These are phyloP conservation scores for Diaporthe sp. DNA, from an alignment of 2,329 filamentous ascomycete species.

Conservation along the genomic window DNA sequence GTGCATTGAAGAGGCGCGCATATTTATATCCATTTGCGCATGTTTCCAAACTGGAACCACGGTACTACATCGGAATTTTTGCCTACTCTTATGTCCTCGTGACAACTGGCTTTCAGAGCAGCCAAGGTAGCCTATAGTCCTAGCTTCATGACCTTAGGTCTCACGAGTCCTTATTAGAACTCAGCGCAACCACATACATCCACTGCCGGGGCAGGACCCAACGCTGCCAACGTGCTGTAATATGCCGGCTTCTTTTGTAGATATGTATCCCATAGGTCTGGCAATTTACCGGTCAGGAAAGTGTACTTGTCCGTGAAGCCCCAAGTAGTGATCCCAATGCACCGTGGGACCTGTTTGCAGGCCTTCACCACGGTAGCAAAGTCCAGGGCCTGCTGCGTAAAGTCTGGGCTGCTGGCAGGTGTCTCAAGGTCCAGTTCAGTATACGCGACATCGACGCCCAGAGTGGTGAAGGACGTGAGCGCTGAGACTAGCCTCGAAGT, in stretches of 20 bases:
- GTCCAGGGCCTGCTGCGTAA: constrained; percentile 57
- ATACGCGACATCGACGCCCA: constrained; percentile 63
- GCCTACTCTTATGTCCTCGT: background rate
- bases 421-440: constrained; percentile 66
- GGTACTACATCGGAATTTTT: background rate
- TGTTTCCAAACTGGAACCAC: background rate
- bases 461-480: constrained; percentile 57
- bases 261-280: constrained; percentile 44
- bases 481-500: constrained; percentile 52
- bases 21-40: background rate
- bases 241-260: constrained; percentile 45
- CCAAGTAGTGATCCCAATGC: constrained; percentile 50
- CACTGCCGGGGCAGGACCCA: constrained; percentile 5
- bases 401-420: constrained; percentile 54
- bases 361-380: constrained; percentile 52
- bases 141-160: background rate
- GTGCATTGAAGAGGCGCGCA: background rate
- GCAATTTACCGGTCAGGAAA: constrained; percentile 46
- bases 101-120: background rate
- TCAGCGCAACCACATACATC: constrained; percentile 13
- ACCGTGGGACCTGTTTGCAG: constrained; percentile 47
- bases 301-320: constrained; percentile 48
- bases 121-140: background rate
- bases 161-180: background rate
- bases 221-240: constrained; percentile 28